These are phyloP conservation scores for Phoma sp. DNA, from an alignment of 2,329 filamentous ascomycete species.

Conservation along the genomic window DNA sequence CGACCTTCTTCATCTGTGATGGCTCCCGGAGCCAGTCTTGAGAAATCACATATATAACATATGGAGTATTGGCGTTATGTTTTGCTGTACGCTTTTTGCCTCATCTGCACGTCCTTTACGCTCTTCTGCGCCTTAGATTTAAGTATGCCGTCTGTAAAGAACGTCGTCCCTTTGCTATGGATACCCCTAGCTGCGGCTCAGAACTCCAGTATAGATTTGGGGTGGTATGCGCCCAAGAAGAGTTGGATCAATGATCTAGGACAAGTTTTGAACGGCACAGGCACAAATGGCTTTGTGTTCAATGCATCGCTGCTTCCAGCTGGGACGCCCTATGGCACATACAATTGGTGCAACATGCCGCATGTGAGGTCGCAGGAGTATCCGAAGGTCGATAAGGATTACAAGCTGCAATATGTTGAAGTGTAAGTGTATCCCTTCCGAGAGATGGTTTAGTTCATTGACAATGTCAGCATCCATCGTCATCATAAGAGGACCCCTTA, in stretches of 20 bases:
- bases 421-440: conserved; percentile 56
- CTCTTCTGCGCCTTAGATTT: conserved; percentile 26
- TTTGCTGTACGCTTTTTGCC: conserved; percentile 19
- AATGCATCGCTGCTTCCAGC: conserved; percentile 67
- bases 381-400: conserved; percentile 59
- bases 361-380: conserved; percentile 76
- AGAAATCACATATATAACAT: conserved; percentile 19
- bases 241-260: conserved; percentile 66
- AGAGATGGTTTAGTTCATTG: neutral
- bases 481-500: conserved; percentile 88
- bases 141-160: conserved; percentile 26
- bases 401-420: conserved; percentile 75
- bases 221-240: conserved; percentile 46
- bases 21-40: conserved; percentile 13
- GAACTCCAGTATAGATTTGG: conserved; percentile 31
- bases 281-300: conserved; percentile 76
- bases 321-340: conserved; percentile 62
- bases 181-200: conserved; percentile 20
- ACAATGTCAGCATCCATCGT: conserved; percentile 64
- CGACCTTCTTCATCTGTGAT: conserved; percentile 31
- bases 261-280: conserved; percentile 62
- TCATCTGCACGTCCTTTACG: conserved; percentile 25
- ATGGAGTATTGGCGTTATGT: conserved; percentile 32
- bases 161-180: conserved; percentile 26
- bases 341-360: conserved; percentile 90